phyloP scores from a whole-genome alignment of 257 asterid species.

The Cruciata laevipes region DNA sequence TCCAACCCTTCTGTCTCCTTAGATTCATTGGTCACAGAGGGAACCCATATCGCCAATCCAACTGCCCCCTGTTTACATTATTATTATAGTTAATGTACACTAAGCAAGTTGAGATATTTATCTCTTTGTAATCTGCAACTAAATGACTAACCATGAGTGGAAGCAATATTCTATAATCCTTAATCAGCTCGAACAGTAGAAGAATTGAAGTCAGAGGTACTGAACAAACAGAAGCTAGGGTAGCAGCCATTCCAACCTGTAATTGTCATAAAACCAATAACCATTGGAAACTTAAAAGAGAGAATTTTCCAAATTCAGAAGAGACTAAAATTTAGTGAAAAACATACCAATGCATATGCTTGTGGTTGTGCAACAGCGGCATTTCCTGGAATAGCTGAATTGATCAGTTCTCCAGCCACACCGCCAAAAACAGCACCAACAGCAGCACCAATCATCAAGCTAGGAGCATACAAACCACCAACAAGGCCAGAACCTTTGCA shows the following conservation, averaged over 20 bases:
- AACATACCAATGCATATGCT: constrained; percentile 86
- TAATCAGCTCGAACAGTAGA: constrained; percentile 89
- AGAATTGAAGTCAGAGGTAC: constrained; percentile 95
- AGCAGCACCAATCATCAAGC: constrained; percentile 99
- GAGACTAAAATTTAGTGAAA: constrained; percentile 10
- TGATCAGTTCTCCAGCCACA: constrained; percentile 76
- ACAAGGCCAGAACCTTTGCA: constrained; percentile 97
- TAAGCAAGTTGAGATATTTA: too few relatives aligned
- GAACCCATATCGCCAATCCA: constrained; percentile 99
- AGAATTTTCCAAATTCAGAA: constrained; percentile 14
- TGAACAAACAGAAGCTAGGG: constrained; percentile 91
- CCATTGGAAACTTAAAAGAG: not conserved
- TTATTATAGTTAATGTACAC: too few relatives aligned
- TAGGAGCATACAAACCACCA: constrained; percentile 96
- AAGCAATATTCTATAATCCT: constrained; percentile 93
- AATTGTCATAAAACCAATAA: constrained; percentile 12
- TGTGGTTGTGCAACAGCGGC: constrained; percentile 96
- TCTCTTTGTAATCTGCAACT: not conserved
- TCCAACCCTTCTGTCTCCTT: constrained; percentile 55
- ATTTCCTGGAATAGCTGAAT: constrained; percentile 95
- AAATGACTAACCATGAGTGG: constrained; percentile 70
- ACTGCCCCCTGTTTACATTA: constrained; percentile 75
- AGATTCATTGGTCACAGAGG: constrained; percentile 76
- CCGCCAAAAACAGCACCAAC: constrained; percentile 99
- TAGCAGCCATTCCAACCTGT: constrained; percentile 99